These are phyloP conservation scores for Endothia cerciana DNA, from an alignment of 2,329 filamentous ascomycete genomes.

Conservation along the genomic window DNA sequence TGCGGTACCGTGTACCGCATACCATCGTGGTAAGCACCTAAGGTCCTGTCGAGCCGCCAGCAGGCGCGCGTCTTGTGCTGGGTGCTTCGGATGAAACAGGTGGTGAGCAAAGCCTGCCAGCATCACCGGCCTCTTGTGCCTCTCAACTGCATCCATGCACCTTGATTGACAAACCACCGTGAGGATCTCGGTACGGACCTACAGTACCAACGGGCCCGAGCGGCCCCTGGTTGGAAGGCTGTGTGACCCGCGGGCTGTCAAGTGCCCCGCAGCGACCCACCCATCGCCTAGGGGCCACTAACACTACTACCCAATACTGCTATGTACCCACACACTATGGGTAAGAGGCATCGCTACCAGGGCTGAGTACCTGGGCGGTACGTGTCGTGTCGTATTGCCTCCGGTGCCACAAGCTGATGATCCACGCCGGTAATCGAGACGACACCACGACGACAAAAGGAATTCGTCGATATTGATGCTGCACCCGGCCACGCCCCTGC, in stretches of 20 bases:
- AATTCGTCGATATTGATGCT: background rate
- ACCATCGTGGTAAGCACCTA: too few species aligned
- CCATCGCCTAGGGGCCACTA: background rate
- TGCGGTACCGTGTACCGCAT: too few species aligned
- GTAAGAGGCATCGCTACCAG: background rate
- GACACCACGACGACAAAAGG: background rate
- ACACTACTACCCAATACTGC: too few species aligned
- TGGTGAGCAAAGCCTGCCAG: constrained; percentile 1
- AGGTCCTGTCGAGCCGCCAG: background rate
- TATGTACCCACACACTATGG: too few species aligned
- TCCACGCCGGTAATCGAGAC: background rate
- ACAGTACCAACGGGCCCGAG: background rate
- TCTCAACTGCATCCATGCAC: background rate
- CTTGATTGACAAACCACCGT: background rate
- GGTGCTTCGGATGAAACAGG: constrained; percentile 1
- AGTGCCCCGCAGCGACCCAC: background rate
- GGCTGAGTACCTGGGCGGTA: too few species aligned
- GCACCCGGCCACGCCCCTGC: too few species aligned
- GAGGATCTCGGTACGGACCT: background rate
- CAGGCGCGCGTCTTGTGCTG: background rate
- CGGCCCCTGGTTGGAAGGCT: constrained; percentile 17
- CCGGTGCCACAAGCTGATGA: background rate
- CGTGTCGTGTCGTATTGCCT: background rate
- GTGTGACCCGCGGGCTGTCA: constrained; percentile 1
- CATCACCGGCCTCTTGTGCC: background rate